phyloP scores from a whole-genome alignment of 495 filamentous ascomycete genomes.

The Podospora pseudocomata region DNA sequence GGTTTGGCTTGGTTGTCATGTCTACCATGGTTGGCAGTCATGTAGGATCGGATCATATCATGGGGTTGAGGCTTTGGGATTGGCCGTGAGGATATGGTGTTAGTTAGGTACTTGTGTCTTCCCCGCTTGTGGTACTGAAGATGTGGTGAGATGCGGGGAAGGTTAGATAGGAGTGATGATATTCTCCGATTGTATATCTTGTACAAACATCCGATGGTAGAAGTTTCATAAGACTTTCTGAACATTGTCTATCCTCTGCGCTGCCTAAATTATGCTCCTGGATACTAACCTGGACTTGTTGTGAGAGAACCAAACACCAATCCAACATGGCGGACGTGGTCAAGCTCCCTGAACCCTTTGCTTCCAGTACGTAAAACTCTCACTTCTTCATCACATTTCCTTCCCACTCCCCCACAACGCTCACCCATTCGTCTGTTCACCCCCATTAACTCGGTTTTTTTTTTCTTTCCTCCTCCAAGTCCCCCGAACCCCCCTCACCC shows the following conservation, averaged over 20 bases:
- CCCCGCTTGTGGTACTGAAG: background rate
- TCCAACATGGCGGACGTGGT: constrained; percentile 26
- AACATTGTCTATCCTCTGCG: background rate
- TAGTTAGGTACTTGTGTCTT: background rate
- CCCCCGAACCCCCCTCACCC: constrained; percentile 51
- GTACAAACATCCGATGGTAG: background rate
- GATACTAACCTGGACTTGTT: background rate
- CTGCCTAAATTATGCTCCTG: background rate
- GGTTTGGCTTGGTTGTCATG: background rate
- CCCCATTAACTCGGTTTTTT: background rate
- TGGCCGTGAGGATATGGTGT: background rate
- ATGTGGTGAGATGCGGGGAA: background rate
- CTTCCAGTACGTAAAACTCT: background rate
- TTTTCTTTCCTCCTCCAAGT: constrained; percentile 20
- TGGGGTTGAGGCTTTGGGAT: background rate
- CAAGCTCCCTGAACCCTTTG: constrained; percentile 42
- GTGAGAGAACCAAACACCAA: constrained; percentile 8
- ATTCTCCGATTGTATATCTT: background rate
- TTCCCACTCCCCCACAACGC: background rate
- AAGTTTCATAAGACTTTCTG: background rate
- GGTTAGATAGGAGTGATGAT: background rate
- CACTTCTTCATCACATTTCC: background rate
- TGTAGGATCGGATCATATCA: background rate
- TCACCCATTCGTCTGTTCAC: too few relatives aligned
- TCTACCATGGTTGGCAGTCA: background rate